Evolutionary conservation across 352 stramenopile species (phyloP).

Genomic region (Phytophthora gonapodyides): DNA sequence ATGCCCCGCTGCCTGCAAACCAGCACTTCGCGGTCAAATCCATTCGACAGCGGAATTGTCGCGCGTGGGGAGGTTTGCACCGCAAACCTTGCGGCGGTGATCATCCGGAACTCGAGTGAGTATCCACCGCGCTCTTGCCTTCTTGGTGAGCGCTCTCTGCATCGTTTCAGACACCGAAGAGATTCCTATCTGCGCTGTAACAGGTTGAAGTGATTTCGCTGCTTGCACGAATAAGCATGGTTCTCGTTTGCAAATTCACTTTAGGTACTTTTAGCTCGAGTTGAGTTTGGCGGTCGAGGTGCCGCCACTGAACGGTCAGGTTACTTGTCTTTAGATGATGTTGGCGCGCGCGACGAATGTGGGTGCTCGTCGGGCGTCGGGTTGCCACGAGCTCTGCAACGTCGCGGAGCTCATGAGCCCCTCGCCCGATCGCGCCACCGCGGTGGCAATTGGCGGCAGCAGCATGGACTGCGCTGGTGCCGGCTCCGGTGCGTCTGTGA

Average conservation of each 20-base stretch:
- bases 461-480: constrained; percentile 18
- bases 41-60: constrained; percentile 17
- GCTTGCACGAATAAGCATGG: background rate
- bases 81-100: background rate
- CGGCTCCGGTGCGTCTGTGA: too few relatives aligned
- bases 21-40: constrained; percentile 7
- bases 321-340: constrained; percentile 30
- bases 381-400: constrained; percentile 34
- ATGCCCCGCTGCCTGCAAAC: too few relatives aligned
- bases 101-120: too few relatives aligned
- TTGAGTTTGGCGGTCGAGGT: background rate
- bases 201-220: constrained; percentile 13
- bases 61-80: constrained; percentile 1
- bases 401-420: constrained; percentile 28
- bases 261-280: constrained; percentile 20
- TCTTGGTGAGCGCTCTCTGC: too few relatives aligned
- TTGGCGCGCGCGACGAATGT: constrained; percentile 32
- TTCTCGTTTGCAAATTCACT: constrained; percentile 19
- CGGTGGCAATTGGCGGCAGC: constrained; percentile 43
- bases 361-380: constrained; percentile 27
- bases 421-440: constrained; percentile 39
- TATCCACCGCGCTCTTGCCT: too few relatives aligned
- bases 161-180: constrained; percentile 9
- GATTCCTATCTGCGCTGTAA: background rate
- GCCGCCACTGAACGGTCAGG: background rate